phyloP scores from a whole-genome alignment of 768 basidiomycete genomes.

The Phlegmacium glaucopus region DNA sequence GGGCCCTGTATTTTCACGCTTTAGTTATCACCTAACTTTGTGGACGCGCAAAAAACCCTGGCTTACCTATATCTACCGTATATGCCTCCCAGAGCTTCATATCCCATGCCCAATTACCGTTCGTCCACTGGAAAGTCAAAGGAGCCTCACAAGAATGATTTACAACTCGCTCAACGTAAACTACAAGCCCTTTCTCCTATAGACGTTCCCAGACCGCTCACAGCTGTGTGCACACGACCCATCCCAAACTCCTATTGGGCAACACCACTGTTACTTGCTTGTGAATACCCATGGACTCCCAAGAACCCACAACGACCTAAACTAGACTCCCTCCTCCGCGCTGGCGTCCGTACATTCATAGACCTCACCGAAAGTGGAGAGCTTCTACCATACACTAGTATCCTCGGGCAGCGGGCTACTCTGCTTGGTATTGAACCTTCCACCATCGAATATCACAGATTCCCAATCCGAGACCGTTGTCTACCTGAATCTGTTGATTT shows the following conservation, averaged over 20 bases:
- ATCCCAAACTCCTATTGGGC: conserved; percentile 90
- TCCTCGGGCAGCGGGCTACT: conserved; percentile 49
- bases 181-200: conserved; percentile 8
- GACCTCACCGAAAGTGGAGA: conserved; percentile 84
- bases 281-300: conserved; percentile 80
- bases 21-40: too few relatives aligned
- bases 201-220: conserved; percentile 11
- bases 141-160: conserved; percentile 1
- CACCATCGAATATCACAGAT: conserved; percentile 71
- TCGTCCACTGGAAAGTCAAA: neutral
- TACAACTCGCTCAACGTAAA: conserved; percentile 7
- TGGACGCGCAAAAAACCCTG: too few relatives aligned
- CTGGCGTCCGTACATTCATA: conserved; percentile 78
- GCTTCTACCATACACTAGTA: conserved; percentile 58
- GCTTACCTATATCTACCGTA: neutral
- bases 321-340: conserved; percentile 65
- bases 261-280: conserved; percentile 65
- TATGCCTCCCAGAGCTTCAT: too few relatives aligned
- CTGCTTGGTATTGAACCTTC: conserved; percentile 52
- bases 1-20: too few relatives aligned
- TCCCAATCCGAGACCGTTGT: conserved; percentile 73
- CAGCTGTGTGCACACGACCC: conserved; percentile 40
- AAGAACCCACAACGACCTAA: conserved; percentile 57
- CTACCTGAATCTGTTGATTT: conserved; percentile 57
- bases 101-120: conserved; percentile 4